These are phyloP conservation scores for Colletotrichum caudatum DNA, from an alignment of 2,329 filamentous ascomycete species.

Conservation along the genomic window DNA sequence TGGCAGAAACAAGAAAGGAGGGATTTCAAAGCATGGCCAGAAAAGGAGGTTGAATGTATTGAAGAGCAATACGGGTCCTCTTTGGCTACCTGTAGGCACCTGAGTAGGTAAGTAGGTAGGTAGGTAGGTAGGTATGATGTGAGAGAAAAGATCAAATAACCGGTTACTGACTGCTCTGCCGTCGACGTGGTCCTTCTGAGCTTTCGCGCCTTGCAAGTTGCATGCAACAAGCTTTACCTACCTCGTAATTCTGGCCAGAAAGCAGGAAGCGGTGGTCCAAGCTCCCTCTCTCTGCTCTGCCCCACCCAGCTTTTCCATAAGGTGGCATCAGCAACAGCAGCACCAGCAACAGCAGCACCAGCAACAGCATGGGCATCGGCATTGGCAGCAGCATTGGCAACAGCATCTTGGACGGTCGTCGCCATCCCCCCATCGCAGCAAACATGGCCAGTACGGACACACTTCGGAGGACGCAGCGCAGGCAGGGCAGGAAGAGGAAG, in stretches of 20 bases:
- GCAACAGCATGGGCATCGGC: no score
- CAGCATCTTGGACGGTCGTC: no score
- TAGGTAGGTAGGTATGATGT: no score
- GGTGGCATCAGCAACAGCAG: neutral
- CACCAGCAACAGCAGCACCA: no score
- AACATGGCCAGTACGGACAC: no score
- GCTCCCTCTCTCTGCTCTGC: neutral
- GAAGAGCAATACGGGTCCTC: neutral
- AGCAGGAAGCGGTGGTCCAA: slow-evolving; percentile 7
- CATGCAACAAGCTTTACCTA: neutral
- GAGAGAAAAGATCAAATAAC: slow-evolving; percentile 14
- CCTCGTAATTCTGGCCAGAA: slow-evolving; percentile 16
- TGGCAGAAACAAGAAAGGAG: neutral
- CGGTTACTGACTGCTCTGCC: slow-evolving; percentile 6
- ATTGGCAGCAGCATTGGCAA: no score
- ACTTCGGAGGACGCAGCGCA: no score
- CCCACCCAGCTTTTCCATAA: neutral
- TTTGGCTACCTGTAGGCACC: no score
- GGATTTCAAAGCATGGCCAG: slow-evolving; percentile 1
- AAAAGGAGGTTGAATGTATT: neutral
- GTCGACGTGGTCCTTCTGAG: neutral
- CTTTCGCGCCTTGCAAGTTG: neutral
- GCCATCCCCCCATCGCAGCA: no score
- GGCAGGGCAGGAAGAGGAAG: no score
- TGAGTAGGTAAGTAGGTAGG: no score